phyloP scores from a whole-genome alignment of 768 basidiomycete genomes.

The Coprinopsis sp. region DNA sequence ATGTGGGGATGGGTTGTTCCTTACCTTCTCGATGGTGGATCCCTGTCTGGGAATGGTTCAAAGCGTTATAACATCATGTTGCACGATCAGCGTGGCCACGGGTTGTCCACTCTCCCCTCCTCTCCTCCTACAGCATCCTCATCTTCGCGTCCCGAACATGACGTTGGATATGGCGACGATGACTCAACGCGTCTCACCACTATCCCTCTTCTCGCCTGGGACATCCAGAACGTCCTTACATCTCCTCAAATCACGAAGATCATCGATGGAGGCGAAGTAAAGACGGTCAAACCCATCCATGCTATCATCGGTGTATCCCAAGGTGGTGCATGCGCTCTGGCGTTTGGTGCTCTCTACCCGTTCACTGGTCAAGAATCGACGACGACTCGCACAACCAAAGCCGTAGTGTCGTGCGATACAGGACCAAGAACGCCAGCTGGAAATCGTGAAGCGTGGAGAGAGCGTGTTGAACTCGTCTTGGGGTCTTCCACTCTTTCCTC shows the following conservation, averaged over 20 bases:
- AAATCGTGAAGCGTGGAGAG: constrained; percentile 47
- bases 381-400: constrained; percentile 26
- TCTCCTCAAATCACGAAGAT: constrained; percentile 2
- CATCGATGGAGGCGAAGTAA: not conserved
- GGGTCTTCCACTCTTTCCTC: constrained; percentile 2
- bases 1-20: constrained; percentile 48
- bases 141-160: not conserved
- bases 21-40: constrained; percentile 27
- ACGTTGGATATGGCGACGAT: constrained; percentile 4
- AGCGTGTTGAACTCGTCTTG: constrained; percentile 35
- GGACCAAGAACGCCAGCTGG: constrained; percentile 38
- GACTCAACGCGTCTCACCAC: constrained; percentile 23
- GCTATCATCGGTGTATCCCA: constrained; percentile 50
- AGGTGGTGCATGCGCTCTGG: constrained; percentile 48
- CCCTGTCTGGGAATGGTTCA: not conserved
- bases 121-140: not conserved
- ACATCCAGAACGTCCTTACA: constrained; percentile 35
- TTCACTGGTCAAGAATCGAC: not conserved
- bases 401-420: constrained; percentile 48
- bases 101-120: constrained; percentile 34
- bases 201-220: constrained; percentile 41
- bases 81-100: constrained; percentile 51
- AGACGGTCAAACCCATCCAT: constrained; percentile 31
- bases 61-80: constrained; percentile 42
- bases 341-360: constrained; percentile 34